These are phyloP conservation scores for Paramecium caudatum DNA, from an alignment of 73 alveolate species.

Conservation along the genomic window DNA sequence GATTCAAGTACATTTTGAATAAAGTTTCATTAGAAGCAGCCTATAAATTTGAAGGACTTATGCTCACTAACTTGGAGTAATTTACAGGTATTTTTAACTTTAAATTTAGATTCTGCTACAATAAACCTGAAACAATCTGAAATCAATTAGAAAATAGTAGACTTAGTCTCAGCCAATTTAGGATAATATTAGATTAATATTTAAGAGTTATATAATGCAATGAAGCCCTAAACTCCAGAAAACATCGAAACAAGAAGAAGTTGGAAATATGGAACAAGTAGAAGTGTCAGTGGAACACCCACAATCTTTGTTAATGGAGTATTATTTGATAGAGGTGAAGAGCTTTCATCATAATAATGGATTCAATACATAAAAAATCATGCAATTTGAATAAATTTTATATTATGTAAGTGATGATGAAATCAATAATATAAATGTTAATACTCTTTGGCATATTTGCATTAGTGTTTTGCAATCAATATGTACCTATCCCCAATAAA, in stretches of 20 bases:
- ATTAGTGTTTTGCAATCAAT: slow-evolving; percentile 50
- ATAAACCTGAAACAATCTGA: not conserved
- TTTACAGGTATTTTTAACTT: slow-evolving; percentile 31
- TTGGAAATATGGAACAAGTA: slow-evolving; percentile 75
- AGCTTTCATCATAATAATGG: slow-evolving; percentile 10
- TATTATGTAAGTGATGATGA: slow-evolving; percentile 59
- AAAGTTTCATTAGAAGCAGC: slow-evolving; percentile 9
- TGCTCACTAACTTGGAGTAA: slow-evolving; percentile 13
- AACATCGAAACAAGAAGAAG: slow-evolving; percentile 63
- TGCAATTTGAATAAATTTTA: not conserved
- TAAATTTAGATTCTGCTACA: slow-evolving; percentile 27
- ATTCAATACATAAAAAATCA: slow-evolving; percentile 19
- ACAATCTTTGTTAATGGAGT: slow-evolving; percentile 68
- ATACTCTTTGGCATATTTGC: slow-evolving; percentile 26
- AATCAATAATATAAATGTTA: slow-evolving; percentile 17
- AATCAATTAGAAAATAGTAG: not conserved
- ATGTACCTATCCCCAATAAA: slow-evolving; percentile 74
- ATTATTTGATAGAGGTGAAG: slow-evolving; percentile 70
- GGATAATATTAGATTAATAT: slow-evolving; percentile 6
- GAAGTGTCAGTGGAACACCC: slow-evolving; percentile 77
- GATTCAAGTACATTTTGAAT: slow-evolving; percentile 35
- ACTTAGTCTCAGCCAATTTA: not conserved
- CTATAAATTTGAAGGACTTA: not conserved
- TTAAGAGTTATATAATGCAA: not conserved
- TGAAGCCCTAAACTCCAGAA: slow-evolving; percentile 32